Evolutionary conservation across 805 yeast species (phyloP).

Genomic region (Barnettozyma siamensis): DNA sequence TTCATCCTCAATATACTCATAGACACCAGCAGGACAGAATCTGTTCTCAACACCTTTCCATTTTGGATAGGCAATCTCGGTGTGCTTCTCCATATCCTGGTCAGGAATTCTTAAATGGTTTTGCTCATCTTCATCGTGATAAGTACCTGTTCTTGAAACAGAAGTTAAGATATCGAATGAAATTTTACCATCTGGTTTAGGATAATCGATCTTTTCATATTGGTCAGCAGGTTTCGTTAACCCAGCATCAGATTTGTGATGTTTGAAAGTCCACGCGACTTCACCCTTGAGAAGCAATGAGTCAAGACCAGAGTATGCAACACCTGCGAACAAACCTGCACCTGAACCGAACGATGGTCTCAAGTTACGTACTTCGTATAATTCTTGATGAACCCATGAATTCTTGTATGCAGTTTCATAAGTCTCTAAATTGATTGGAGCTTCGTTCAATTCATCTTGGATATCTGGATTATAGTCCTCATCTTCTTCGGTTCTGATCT

Average conservation of each 20-base stretch:
- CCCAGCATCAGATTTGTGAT: conserved; percentile 62
- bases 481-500: conserved; percentile 36
- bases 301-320: conserved; percentile 77
- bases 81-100: conserved; percentile 62
- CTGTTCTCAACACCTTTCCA: conserved; percentile 85
- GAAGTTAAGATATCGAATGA: conserved; percentile 90
- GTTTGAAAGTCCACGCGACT: conserved; percentile 84
- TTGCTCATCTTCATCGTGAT: conserved; percentile 90
- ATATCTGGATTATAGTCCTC: conserved; percentile 36
- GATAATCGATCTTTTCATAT: conserved; percentile 72
- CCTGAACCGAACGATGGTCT: conserved; percentile 84
- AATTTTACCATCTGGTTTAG: conserved; percentile 92
- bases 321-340: conserved; percentile 76
- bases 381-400: conserved; percentile 86
- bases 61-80: conserved; percentile 61
- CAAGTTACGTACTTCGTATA: conserved; percentile 79
- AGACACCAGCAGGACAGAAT: conserved; percentile 98
- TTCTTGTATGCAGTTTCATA: conserved; percentile 62
- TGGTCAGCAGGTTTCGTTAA: conserved; percentile 64
- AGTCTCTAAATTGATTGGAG: conserved; percentile 43
- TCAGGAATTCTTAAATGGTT: conserved; percentile 74
- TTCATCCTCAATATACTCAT: conserved; percentile 78
- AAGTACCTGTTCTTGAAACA: conserved; percentile 95
- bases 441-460: conserved; percentile 34
- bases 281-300: conserved; percentile 73